A percentile compares a stretch with the other conserved stretches of the same genome.
Conservation (phyloP, 2,329 filamentous ascomycete species). For the Pseudopithomyces chartarum region DNA sequence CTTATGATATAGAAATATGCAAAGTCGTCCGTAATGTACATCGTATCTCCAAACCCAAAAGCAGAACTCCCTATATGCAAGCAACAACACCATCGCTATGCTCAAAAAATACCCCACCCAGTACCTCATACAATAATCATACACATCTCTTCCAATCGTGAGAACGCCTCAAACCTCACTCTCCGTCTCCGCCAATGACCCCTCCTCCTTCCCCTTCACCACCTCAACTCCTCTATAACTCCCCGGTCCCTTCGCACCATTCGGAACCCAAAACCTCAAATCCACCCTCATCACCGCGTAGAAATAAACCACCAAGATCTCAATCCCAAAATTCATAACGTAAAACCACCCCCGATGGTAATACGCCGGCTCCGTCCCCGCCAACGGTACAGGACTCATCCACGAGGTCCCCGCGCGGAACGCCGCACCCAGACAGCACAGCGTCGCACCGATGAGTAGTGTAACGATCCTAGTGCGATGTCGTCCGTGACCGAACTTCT, state of each 20-base stretch:
- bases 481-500: slow-evolving; percentile 71
- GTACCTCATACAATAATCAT: neutral
- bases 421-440: slow-evolving; percentile 71
- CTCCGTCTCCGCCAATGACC: neutral
- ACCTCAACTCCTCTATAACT: slow-evolving; percentile 20
- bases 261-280: slow-evolving; percentile 73
- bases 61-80: neutral
- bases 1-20: too few species aligned
- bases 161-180: neutral
- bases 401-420: slow-evolving; percentile 69
- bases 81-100: neutral
- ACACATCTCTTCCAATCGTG: too few species aligned
- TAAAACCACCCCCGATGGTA: slow-evolving; percentile 77
- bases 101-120: neutral
- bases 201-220: neutral
- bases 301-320: slow-evolving; percentile 70
- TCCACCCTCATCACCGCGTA: slow-evolving; percentile 75
- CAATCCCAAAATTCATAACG: slow-evolving; percentile 76
- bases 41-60: too few species aligned
- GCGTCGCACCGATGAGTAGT: slow-evolving; percentile 60
- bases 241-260: slow-evolving; percentile 64
- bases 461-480: slow-evolving; percentile 71
- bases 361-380: slow-evolving; percentile 68
- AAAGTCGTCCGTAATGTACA: too few species aligned
- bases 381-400: slow-evolving; percentile 51